phyloP scores from a whole-genome alignment of 495 filamentous ascomycete genomes.

The Aspergillus carlsbadensis region DNA sequence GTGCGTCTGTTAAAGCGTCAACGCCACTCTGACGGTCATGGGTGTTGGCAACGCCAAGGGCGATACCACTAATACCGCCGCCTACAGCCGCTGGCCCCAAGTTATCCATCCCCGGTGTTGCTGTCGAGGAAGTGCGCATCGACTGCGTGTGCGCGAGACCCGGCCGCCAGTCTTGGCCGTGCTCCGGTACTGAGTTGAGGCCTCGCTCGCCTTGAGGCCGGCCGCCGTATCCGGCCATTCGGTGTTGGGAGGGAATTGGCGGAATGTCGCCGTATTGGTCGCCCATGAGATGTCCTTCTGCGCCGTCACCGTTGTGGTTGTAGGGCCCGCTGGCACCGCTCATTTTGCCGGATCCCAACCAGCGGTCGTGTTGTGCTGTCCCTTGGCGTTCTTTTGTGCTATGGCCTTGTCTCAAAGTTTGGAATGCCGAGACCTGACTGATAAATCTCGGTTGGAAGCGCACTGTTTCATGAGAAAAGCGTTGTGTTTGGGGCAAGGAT shows the following conservation, averaged over 20 bases:
- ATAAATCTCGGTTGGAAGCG: neutral
- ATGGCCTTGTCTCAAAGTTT: neutral
- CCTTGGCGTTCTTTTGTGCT: neutral
- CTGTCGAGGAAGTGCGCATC: slow-evolving; percentile 48
- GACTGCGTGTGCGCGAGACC: slow-evolving; percentile 24
- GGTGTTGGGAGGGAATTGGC: slow-evolving; percentile 15
- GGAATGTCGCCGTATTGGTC: slow-evolving; percentile 22
- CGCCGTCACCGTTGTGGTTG: slow-evolving; percentile 16
- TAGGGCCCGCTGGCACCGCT: slow-evolving; percentile 19
- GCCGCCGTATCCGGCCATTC: slow-evolving; percentile 8
- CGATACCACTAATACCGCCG: slow-evolving; percentile 76
- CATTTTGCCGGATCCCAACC: slow-evolving; percentile 9
- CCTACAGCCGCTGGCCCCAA: slow-evolving; percentile 68
- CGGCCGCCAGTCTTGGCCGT: slow-evolving; percentile 15
- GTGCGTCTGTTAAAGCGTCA: slow-evolving; percentile 57
- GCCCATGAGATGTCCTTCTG: slow-evolving; percentile 6
- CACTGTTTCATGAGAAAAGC: neutral
- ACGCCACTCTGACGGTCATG: slow-evolving; percentile 72
- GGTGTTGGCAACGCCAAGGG: slow-evolving; percentile 68
- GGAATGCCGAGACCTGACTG: neutral
- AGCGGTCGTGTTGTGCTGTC: neutral
- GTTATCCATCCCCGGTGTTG: slow-evolving; percentile 75
- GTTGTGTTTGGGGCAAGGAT: neutral
- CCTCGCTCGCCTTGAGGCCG: neutral
- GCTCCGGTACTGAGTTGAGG: slow-evolving; percentile 19